Evolutionary conservation across 305 asterid genomes (phyloP), one percentile per base, ranked within the genome.

Genomic region (Rubia occidens): DNA sequence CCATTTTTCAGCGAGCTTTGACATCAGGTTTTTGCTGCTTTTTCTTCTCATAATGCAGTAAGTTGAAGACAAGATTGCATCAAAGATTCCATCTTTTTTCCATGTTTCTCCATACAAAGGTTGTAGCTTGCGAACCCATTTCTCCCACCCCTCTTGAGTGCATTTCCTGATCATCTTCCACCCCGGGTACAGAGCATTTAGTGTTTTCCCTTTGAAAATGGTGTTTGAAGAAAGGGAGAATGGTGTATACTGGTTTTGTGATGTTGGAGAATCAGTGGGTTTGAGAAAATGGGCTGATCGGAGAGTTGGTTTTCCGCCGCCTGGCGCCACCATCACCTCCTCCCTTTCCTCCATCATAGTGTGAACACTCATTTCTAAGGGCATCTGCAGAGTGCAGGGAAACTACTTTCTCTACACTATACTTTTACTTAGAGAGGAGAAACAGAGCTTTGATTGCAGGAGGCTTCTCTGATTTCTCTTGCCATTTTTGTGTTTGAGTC

Each of bases 1-100:
- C 82, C 82, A 80, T 66, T 64, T 56, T 35, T 77, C 81, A 5
- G 66, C 80, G 29, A 79, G 62, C 54, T 65, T 42, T 9, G 42
- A 8, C 44, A 76, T 40, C 39, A 76, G 26, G 43, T 79, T 65
- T 6, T 45, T n/a, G 21, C 73, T 35, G 64, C 3, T 0, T 15
- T 59, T 59, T 24, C 39, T 43, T 3, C 42, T 2, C 32, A 45
- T 4, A 51, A 69, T 47, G 49, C 17, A 20, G 44, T 53, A 47
- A 3, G 54, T 58, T 3, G 79, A 75, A 55, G 70, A 56, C 68
- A 11, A 24, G 10, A 79, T 49, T 10, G 76, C 73, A 37, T 79
- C 78, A 47, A 61, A 75, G 49, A 79, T 73, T 15, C 78, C 78
- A 43, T 67, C 65, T 15, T 69, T 49, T 32, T 63, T 70, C 80